Evolutionary conservation across 2,329 filamentous ascomycete species (phyloP).

Genomic region (Pseudogymnoascus sp.): DNA sequence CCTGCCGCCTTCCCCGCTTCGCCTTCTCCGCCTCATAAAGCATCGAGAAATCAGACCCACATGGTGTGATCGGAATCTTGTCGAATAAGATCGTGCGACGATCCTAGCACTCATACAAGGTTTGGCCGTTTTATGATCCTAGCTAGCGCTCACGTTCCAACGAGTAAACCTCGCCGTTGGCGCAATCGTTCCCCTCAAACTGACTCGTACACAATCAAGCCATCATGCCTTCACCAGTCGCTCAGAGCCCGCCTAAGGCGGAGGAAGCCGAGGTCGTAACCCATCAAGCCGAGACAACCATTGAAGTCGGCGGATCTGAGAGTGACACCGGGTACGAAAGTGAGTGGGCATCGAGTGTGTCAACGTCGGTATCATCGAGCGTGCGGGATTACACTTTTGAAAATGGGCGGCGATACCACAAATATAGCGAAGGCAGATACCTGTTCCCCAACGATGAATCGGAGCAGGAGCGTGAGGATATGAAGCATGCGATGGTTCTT

Average conservation of each 20-base stretch:
- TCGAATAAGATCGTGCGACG: background rate
- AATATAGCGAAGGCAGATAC: conserved; percentile 44
- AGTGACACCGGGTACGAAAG: conserved; percentile 5
- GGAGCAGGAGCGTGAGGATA: conserved; percentile 49
- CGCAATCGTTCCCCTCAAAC: background rate
- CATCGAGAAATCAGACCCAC: background rate
- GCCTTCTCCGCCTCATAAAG: background rate
- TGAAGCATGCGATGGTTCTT: conserved; percentile 26
- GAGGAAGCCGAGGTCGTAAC: background rate
- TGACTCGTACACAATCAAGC: background rate
- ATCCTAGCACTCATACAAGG: background rate
- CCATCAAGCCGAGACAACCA: background rate
- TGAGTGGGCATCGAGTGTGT: conserved; percentile 16
- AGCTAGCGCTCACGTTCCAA: background rate
- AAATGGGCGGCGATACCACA: conserved; percentile 49
- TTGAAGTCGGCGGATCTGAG: background rate
- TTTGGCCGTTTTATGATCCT: background rate
- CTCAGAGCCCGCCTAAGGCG: background rate
- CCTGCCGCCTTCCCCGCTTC: background rate
- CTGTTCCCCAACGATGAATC: conserved; percentile 51
- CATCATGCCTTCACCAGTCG: background rate
- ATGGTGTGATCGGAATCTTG: background rate
- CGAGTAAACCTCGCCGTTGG: background rate
- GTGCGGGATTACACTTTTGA: conserved; percentile 44
- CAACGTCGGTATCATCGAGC: conserved; percentile 17